phyloP scores from a whole-genome alignment of 2,329 filamentous ascomycete genomes.

The Dothidotthia symphoricarpi region DNA sequence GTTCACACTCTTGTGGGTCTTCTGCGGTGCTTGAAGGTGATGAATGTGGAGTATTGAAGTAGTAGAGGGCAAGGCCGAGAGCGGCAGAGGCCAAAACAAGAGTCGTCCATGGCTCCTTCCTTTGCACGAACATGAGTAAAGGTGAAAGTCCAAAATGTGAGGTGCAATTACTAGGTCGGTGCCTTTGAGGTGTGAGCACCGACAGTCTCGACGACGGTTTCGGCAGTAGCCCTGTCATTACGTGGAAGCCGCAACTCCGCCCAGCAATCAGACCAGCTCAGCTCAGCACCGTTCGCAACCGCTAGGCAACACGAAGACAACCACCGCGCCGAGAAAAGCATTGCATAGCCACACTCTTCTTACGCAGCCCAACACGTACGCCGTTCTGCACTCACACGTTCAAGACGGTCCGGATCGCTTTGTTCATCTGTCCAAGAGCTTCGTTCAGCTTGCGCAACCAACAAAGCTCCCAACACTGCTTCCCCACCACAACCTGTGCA shows the following conservation, averaged over 20 bases:
- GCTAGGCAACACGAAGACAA: constrained; percentile 22
- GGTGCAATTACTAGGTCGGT: constrained; percentile 14
- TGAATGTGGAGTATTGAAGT: constrained; percentile 13
- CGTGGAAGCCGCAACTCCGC: constrained; percentile 32
- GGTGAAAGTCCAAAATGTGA: constrained; percentile 20
- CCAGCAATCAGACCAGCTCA: constrained; percentile 13
- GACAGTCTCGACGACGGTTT: constrained; percentile 20
- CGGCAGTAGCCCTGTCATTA: constrained; percentile 30
- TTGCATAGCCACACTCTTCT: constrained; percentile 33
- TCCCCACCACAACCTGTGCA: not conserved
- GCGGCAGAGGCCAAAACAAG: constrained; percentile 20
- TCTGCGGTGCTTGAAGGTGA: constrained; percentile 8
- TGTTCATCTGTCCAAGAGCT: constrained; percentile 22
- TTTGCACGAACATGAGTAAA: constrained; percentile 20
- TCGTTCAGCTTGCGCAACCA: constrained; percentile 24
- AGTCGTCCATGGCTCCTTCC: constrained; percentile 24
- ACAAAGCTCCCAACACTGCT: constrained; percentile 17
- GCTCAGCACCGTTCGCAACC: constrained; percentile 17
- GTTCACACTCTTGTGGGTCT: constrained; percentile 10
- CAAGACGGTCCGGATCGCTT: constrained; percentile 15
- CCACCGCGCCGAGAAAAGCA: constrained; percentile 4
- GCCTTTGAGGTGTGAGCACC: constrained; percentile 14
- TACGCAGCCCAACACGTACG: constrained; percentile 31
- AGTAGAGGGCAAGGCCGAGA: constrained; percentile 23
- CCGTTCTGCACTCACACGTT: constrained; percentile 7